phyloP scores from a whole-genome alignment of 257 asterid species.

The Solanum dulcamara region DNA sequence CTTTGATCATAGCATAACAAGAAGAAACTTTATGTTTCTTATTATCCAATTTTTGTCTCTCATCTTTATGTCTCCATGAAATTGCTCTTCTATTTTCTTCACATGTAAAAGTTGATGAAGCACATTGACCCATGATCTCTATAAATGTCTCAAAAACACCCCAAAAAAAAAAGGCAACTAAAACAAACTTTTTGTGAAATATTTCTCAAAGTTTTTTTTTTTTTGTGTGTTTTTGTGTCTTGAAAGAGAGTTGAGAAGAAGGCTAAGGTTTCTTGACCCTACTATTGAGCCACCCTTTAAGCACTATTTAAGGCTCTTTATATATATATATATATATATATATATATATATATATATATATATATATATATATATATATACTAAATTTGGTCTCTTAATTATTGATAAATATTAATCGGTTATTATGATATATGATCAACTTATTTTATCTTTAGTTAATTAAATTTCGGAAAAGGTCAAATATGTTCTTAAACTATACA shows the following conservation, averaged over 20 bases:
- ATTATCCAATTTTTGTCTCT: neutral
- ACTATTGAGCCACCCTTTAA: neutral
- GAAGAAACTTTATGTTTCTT: neutral
- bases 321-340: neutral
- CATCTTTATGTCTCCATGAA: neutral
- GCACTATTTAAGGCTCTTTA: neutral
- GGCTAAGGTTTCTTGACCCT: neutral
- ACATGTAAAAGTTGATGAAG: neutral
- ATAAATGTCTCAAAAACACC: neutral
- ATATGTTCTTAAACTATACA: neutral
- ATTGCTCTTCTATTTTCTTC: neutral
- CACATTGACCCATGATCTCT: constrained; percentile 20
- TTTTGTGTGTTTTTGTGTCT: neutral
- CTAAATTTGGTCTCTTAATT: neutral
- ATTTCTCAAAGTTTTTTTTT: neutral
- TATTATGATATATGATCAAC: neutral
- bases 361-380: neutral
- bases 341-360: neutral
- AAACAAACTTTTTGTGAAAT: neutral
- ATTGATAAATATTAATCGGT: neutral
- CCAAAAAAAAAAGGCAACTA: neutral
- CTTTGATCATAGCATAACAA: constrained; percentile 13
- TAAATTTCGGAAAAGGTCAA: neutral
- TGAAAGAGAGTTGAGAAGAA: neutral
- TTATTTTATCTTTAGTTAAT: neutral